Conservation (phyloP, 1,284 basidiomycete genomes). For the Marasmius sp. region DNA sequence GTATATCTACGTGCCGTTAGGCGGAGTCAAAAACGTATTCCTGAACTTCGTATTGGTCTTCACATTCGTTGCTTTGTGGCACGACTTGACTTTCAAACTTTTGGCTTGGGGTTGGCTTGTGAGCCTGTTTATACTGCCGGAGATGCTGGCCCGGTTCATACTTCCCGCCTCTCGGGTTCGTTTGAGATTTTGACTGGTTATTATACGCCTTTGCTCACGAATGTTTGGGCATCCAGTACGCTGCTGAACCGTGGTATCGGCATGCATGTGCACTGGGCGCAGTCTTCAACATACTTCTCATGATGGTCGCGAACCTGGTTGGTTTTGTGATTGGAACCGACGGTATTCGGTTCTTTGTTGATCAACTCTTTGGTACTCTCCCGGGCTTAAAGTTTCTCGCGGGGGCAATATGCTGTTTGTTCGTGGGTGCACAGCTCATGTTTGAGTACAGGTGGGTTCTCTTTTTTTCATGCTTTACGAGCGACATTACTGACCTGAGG, state of each 20-base stretch:
- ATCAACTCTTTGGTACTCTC: conserved; percentile 63
- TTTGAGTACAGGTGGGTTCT: conserved; percentile 78
- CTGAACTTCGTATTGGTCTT: conserved; percentile 83
- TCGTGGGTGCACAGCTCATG: conserved; percentile 90
- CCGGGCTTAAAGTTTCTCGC: conserved; percentile 72
- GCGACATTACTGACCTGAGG: background rate
- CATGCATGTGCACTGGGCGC: conserved; percentile 86
- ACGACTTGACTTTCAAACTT: conserved; percentile 87
- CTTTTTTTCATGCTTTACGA: background rate
- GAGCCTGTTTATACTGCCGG: conserved; percentile 88
- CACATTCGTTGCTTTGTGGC: conserved; percentile 99
- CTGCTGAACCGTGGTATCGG: conserved; percentile 75
- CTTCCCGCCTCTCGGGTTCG: conserved; percentile 68
- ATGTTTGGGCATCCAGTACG: conserved; percentile 51
- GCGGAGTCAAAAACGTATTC: conserved; percentile 69
- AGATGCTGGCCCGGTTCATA: conserved; percentile 64
- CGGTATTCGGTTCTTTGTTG: conserved; percentile 72
- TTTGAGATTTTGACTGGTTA: conserved; percentile 7
- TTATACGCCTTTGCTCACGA: conserved; percentile 6
- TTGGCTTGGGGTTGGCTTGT: conserved; percentile 98
- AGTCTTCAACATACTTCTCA: conserved; percentile 83
- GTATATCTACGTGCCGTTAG: conserved; percentile 95
- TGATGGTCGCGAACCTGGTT: conserved; percentile 94
- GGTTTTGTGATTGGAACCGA: conserved; percentile 94
- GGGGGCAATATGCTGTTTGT: conserved; percentile 66